Evolutionary conservation across 2,329 filamentous ascomycete species (phyloP).

Genomic region (Stemphylium beticola): DNA sequence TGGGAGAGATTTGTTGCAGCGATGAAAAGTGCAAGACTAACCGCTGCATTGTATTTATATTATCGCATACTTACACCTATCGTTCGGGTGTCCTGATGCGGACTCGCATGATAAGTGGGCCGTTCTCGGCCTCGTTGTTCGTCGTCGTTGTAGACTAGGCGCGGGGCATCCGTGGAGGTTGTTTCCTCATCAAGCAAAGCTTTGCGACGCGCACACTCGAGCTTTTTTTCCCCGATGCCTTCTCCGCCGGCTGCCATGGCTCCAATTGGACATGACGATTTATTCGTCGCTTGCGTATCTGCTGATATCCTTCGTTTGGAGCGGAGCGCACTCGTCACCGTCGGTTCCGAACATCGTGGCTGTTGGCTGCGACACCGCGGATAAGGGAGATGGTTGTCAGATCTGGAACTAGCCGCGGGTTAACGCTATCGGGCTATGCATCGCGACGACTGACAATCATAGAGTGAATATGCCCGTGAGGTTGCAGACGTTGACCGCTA

Average conservation of each 20-base stretch:
- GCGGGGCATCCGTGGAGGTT: constrained; percentile 37
- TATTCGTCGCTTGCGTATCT: constrained; percentile 17
- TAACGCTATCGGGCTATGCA: constrained; percentile 7
- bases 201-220: constrained; percentile 29
- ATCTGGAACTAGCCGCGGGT: not conserved
- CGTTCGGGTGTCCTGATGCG: constrained; percentile 10
- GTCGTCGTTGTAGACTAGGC: constrained; percentile 25
- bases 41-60: constrained; percentile 25
- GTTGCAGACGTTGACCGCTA: not conserved
- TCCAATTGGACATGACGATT: constrained; percentile 29
- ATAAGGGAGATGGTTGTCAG: constrained; percentile 14
- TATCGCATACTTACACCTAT: constrained; percentile 14
- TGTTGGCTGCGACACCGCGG: constrained; percentile 7
- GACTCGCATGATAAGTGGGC: constrained; percentile 19
- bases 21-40: constrained; percentile 9
- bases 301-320: constrained; percentile 18
- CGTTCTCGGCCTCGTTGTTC: constrained; percentile 26
- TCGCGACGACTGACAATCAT: constrained; percentile 5
- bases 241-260: constrained; percentile 33
- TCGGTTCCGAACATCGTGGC: constrained; percentile 12
- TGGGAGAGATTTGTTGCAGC: constrained; percentile 13
- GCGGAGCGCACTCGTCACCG: constrained; percentile 9
- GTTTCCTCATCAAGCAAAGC: constrained; percentile 37
- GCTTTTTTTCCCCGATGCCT: constrained; percentile 24
- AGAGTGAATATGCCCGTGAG: no score